Evolutionary conservation across 1,284 basidiomycete species (phyloP).

Genomic region (Cryptococcus hybrid): DNA sequence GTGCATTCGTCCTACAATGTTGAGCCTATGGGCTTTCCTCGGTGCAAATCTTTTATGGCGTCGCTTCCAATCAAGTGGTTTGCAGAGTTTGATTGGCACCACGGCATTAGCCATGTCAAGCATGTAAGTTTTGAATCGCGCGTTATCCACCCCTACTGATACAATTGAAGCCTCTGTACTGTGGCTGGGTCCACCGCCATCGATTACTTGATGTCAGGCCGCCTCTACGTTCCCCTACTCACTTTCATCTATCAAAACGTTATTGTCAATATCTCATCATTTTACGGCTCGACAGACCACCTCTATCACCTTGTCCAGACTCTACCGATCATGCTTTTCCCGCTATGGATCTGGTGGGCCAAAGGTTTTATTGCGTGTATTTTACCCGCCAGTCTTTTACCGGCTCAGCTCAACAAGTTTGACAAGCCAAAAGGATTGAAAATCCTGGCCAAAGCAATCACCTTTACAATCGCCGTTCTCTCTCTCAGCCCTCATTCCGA

Average conservation of each 20-base stretch:
- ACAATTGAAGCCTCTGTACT: conserved; percentile 20
- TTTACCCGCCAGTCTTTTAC: conserved; percentile 44
- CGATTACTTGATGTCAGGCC: conserved; percentile 44
- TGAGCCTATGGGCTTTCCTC: conserved; percentile 77
- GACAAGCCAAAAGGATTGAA: conserved; percentile 42
- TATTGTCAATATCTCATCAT: conserved; percentile 79
- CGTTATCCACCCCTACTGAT: background rate
- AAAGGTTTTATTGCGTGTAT: conserved; percentile 53
- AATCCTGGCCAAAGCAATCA: conserved; percentile 57
- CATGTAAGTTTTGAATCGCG: conserved; percentile 13
- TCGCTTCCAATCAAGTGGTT: conserved; percentile 2
- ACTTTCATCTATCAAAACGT: conserved; percentile 83
- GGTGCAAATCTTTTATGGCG: conserved; percentile 42
- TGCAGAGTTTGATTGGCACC: background rate
- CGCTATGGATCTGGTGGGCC: conserved; percentile 67
- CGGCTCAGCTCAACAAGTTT: conserved; percentile 26
- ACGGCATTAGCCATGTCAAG: conserved; percentile 8
- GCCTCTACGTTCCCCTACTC: conserved; percentile 42
- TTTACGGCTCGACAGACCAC: conserved; percentile 85
- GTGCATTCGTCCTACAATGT: conserved; percentile 80
- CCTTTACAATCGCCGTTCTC: conserved; percentile 68
- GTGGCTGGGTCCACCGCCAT: conserved; percentile 32
- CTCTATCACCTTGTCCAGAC: conserved; percentile 89
- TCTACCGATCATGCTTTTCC: conserved; percentile 74
- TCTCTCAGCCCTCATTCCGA: conserved; percentile 89